A percentile compares a stretch with the other conserved stretches of the same genome.
phyloP scores from a whole-genome alignment of 768 basidiomycete genomes.

The Tremella yokohamensis region DNA sequence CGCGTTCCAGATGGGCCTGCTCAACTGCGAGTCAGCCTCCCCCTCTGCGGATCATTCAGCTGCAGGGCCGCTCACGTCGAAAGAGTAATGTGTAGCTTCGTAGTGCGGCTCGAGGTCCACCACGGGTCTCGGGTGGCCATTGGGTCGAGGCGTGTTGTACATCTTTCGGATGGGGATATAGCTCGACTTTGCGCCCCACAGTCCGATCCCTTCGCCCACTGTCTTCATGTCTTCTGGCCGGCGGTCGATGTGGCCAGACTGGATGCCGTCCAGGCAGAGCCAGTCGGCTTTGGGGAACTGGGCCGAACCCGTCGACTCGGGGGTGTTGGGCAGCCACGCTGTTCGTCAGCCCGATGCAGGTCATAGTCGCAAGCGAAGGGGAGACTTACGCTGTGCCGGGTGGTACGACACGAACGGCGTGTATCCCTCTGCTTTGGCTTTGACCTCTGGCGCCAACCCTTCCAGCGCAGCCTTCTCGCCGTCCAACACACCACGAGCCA shows the following conservation, averaged over 20 bases:
- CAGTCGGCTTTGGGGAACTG: slow-evolving; percentile 14
- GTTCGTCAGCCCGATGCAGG: background rate
- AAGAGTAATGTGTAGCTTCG: slow-evolving; percentile 14
- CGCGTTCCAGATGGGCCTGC: slow-evolving; percentile 15
- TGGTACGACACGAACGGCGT: slow-evolving; percentile 13
- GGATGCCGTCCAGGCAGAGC: slow-evolving; percentile 13
- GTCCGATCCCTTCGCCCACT: background rate
- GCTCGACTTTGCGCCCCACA: slow-evolving; percentile 6
- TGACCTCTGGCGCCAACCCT: background rate
- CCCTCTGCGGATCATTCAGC: slow-evolving; percentile 1
- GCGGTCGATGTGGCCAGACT: slow-evolving; percentile 11
- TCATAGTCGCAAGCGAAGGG: background rate
- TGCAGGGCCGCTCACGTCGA: slow-evolving; percentile 5
- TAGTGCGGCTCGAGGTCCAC: slow-evolving; percentile 25
- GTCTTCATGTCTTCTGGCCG: background rate
- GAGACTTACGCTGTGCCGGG: slow-evolving; percentile 2
- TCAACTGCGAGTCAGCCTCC: slow-evolving; percentile 5
- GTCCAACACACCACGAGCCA: slow-evolving; percentile 17
- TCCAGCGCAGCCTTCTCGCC: slow-evolving; percentile 10
- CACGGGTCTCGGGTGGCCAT: slow-evolving; percentile 8
- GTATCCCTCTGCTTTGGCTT: slow-evolving; percentile 4
- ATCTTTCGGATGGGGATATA: slow-evolving; percentile 9
- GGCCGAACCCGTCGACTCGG: slow-evolving; percentile 2
- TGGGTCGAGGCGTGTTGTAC: slow-evolving; percentile 8
- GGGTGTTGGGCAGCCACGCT: slow-evolving; percentile 7